Conservation (phyloP, 1,284 basidiomycete genomes). For the Cystobasidium pallidum region DNA sequence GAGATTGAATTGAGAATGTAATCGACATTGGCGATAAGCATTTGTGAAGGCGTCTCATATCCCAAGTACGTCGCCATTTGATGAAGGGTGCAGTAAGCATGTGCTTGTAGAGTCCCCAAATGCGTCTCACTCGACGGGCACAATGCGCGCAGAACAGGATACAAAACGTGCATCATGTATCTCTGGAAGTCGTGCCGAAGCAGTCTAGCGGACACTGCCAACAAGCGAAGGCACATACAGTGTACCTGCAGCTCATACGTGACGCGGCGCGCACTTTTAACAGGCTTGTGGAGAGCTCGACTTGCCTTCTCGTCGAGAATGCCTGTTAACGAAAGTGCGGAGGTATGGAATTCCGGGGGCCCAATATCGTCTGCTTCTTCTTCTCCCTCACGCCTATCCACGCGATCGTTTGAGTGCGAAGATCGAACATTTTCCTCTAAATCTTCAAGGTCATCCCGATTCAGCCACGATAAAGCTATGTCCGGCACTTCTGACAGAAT, state of each 20-base stretch:
- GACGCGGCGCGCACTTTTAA: neutral
- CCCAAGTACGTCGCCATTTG: conserved; percentile 71
- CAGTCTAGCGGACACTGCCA: conserved; percentile 70
- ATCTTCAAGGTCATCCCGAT: conserved; percentile 19
- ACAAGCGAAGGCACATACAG: conserved; percentile 69
- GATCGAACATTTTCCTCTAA: neutral
- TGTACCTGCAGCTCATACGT: conserved; percentile 21
- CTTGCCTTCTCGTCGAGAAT: conserved; percentile 13
- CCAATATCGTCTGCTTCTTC: neutral
- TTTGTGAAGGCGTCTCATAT: conserved; percentile 78
- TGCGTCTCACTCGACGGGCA: conserved; percentile 64
- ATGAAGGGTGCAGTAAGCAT: conserved; percentile 70
- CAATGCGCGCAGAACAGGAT: conserved; percentile 78
- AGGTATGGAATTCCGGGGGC: conserved; percentile 10
- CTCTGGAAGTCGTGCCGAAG: conserved; percentile 62
- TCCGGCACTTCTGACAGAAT: conserved; percentile 1
- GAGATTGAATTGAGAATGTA: conserved; percentile 87
- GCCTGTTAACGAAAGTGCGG: neutral
- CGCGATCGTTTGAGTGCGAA: neutral
- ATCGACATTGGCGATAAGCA: conserved; percentile 89
- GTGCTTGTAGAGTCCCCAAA: conserved; percentile 64
- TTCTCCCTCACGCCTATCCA: neutral
- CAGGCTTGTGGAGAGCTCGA: neutral
- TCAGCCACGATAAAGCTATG: conserved; percentile 11
- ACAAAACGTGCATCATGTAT: conserved; percentile 76